A percentile compares a stretch with the other conserved stretches of the same genome.
phyloP scores from a whole-genome alignment of 1,284 basidiomycete genomes.

The Phaffia rhodozyma region DNA sequence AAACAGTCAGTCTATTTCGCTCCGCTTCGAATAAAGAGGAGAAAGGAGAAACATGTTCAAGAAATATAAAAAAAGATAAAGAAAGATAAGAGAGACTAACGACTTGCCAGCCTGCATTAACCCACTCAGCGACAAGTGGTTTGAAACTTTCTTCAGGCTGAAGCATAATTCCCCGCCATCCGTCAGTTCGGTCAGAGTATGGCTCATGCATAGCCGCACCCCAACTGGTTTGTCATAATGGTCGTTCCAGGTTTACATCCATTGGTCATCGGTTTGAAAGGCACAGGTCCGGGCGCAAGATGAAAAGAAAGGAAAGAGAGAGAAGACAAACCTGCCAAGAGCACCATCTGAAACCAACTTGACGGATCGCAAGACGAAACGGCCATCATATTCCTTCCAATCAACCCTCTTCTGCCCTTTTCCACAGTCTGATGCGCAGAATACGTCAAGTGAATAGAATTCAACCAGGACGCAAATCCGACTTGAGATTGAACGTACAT shows the following conservation, averaged over 20 bases:
- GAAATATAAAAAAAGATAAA: neutral
- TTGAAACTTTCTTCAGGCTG: slow-evolving; percentile 45
- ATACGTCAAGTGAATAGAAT: neutral
- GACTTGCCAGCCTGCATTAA: slow-evolving; percentile 43
- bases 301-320: neutral
- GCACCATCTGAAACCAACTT: slow-evolving; percentile 72
- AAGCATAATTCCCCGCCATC: slow-evolving; percentile 56
- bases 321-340: slow-evolving; percentile 9
- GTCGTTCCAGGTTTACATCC: neutral
- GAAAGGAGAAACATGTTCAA: slow-evolving; percentile 6
- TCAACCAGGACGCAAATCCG: slow-evolving; percentile 48
- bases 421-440: neutral
- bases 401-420: neutral
- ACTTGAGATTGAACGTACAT: slow-evolving; percentile 41
- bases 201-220: slow-evolving; percentile 78
- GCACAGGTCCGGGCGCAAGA: neutral
- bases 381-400: slow-evolving; percentile 37
- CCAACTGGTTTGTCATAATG: slow-evolving; percentile 69
- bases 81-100: slow-evolving; percentile 24
- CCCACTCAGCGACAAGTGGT: slow-evolving; percentile 49
- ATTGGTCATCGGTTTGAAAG: slow-evolving; percentile 7
- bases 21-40: slow-evolving; percentile 12
- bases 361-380: slow-evolving; percentile 59
- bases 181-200: slow-evolving; percentile 51
- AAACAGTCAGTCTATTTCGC: neutral